Evolutionary conservation across 2,329 filamentous ascomycete genomes (phyloP).

Genomic region (Apiospora phragmitis): DNA sequence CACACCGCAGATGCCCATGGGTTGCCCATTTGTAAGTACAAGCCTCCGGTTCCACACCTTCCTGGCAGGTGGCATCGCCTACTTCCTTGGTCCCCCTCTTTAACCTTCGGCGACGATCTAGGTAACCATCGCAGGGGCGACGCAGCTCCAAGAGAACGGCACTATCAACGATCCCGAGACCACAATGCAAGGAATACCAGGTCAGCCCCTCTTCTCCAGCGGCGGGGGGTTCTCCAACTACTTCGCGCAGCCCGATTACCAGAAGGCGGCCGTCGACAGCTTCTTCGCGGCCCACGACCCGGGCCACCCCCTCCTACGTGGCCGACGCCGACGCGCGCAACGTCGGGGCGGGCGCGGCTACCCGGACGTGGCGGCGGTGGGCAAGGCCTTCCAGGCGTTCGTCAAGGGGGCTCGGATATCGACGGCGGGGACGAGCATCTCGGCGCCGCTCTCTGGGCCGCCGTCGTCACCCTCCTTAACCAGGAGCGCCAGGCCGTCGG

Average conservation of each 20-base stretch:
- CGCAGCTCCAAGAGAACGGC: slow-evolving; percentile 4
- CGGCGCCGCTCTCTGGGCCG: slow-evolving; percentile 23
- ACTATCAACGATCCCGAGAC: slow-evolving; percentile 13
- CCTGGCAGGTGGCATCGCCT: too few relatives aligned
- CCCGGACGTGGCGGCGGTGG: slow-evolving; percentile 41
- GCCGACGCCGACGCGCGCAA: slow-evolving; percentile 32
- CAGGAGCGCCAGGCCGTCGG: slow-evolving; percentile 6
- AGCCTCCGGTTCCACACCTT: too few relatives aligned
- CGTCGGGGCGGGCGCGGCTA: slow-evolving; percentile 35
- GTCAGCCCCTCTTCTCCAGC: slow-evolving; percentile 17
- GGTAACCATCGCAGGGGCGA: slow-evolving; percentile 3
- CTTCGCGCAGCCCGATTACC: slow-evolving; percentile 31
- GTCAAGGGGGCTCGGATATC: neutral
- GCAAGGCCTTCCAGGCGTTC: slow-evolving; percentile 47
- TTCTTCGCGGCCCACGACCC: slow-evolving; percentile 25
- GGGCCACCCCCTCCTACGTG: slow-evolving; percentile 19
- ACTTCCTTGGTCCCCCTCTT: too few relatives aligned
- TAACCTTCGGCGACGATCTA: too few relatives aligned
- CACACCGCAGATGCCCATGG: slow-evolving; percentile 43
- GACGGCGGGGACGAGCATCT: slow-evolving; percentile 19
- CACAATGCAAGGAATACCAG: neutral
- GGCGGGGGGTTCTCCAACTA: slow-evolving; percentile 38
- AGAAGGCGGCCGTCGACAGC: slow-evolving; percentile 23
- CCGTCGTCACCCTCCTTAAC: slow-evolving; percentile 24
- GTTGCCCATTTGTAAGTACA: slow-evolving; percentile 39